phyloP scores from a whole-genome alignment of 306 rosid genomes.

The Sphenostylis stenocarpa region DNA sequence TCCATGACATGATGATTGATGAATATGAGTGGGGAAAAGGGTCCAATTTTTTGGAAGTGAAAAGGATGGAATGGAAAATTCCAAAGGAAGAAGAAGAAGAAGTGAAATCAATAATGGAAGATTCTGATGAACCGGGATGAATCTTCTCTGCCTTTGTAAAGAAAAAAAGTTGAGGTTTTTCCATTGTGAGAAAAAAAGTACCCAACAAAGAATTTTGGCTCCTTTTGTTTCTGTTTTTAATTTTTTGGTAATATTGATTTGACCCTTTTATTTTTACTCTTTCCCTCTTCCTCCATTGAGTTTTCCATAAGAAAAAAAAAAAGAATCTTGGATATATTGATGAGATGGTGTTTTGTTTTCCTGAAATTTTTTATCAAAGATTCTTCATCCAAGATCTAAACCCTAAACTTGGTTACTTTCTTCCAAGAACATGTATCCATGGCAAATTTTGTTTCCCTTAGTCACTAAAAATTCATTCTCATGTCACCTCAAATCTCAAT shows the following conservation, averaged over 20 bases:
- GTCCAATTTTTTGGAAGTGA: conserved; percentile 24
- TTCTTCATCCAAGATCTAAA: conserved; percentile 11
- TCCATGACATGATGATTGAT: not conserved
- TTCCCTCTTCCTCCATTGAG: not conserved
- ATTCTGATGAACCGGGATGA: conserved; percentile 37
- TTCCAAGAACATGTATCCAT: not conserved
- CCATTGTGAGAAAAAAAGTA: not conserved
- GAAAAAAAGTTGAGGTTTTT: conserved; percentile 23
- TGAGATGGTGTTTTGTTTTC: not conserved
- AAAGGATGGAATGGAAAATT: not conserved
- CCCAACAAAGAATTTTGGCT: conserved; percentile 44
- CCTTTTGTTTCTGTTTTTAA: not conserved
- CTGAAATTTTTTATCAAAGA: conserved; percentile 14
- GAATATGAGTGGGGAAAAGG: conserved; percentile 2
- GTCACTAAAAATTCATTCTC: not conserved
- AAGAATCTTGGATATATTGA: not conserved
- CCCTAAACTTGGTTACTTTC: conserved; percentile 15
- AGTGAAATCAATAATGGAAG: conserved; percentile 30
- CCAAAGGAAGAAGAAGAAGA: not conserved
- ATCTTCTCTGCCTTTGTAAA: conserved; percentile 40
- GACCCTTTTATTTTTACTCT: not conserved
- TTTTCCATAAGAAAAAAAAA: not conserved
- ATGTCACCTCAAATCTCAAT: not conserved
- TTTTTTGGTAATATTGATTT: conserved; percentile 17
- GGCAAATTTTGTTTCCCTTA: not conserved